These are phyloP conservation scores for Azolla pinnata DNA, from an alignment of 75 land plant species.

Conservation along the genomic window DNA sequence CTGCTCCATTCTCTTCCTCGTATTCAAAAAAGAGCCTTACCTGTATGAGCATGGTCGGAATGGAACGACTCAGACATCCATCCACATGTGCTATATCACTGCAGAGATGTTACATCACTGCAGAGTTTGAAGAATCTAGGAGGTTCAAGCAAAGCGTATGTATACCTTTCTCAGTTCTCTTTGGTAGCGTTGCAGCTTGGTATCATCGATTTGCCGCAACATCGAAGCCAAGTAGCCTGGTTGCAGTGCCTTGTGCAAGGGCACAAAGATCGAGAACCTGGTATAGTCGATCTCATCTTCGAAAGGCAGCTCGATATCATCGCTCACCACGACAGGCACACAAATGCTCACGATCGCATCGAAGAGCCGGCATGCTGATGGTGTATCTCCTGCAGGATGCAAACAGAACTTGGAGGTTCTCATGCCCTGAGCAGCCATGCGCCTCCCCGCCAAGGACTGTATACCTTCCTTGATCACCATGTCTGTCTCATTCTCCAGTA, in stretches of 20 bases:
- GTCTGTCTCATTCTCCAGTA: conserved; percentile 58
- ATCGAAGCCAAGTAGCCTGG: conserved; percentile 40
- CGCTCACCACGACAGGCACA: conserved; percentile 84
- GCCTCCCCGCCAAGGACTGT: conserved; percentile 65
- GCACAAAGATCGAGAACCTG: conserved; percentile 67
- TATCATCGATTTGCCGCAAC: conserved; percentile 31
- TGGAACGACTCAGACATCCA: too few species aligned
- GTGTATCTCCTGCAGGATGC: conserved; percentile 93
- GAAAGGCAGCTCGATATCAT: conserved; percentile 76
- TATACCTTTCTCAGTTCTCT: conserved; percentile 40
- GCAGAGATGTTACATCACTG: too few species aligned
- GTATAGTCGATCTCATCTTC: conserved; percentile 77
- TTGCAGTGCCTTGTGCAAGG: conserved; percentile 41
- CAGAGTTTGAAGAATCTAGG: too few species aligned
- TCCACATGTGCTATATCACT: too few species aligned
- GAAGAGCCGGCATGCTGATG: conserved; percentile 84
- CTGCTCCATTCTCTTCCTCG: conserved; percentile 59
- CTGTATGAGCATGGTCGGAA: conserved; percentile 35
- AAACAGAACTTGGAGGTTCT: conserved; percentile 82
- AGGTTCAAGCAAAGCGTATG: too few species aligned
- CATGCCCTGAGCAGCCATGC: conserved; percentile 76
- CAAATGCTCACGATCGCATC: conserved; percentile 89
- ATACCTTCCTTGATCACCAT: conserved; percentile 72
- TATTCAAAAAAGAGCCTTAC: conserved; percentile 63
- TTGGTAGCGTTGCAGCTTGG: conserved; percentile 46